Evolutionary conservation across 2,329 filamentous ascomycete species (phyloP).

Genomic region (Talaromyces marneffei): DNA sequence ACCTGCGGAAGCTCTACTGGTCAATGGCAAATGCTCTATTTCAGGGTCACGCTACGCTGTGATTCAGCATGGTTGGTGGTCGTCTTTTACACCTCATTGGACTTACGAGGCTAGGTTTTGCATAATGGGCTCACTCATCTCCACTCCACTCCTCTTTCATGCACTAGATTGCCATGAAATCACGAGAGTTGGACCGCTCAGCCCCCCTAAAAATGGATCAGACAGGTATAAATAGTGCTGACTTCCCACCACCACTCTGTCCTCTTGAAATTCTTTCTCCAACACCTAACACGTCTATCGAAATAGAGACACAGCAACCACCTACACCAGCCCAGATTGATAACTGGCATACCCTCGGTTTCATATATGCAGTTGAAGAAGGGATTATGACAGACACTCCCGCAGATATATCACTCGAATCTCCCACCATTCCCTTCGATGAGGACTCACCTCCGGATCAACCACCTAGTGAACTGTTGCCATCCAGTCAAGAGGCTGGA

Average conservation of each 20-base stretch:
- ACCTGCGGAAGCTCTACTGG: background rate
- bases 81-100: background rate
- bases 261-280: background rate
- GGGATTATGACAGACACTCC: background rate
- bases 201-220: background rate
- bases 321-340: background rate
- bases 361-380: constrained; percentile 3
- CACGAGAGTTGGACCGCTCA: background rate
- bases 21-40: constrained; percentile 6
- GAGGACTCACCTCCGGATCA: background rate
- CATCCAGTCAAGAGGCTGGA: background rate
- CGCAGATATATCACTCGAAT: background rate
- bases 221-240: background rate
- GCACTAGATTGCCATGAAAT: background rate
- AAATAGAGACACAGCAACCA: constrained; percentile 6
- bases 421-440: background rate
- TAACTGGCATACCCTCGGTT: background rate
- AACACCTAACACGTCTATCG: background rate
- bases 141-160: background rate
- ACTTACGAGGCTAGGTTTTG: background rate
- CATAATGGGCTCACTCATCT: background rate
- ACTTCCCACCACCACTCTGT: background rate
- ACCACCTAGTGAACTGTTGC: background rate
- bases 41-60: background rate
- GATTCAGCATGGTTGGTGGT: background rate